Base-by-base conservation (phyloP, 306 rosid genomes). In the Cicer bijugum region DNA sequence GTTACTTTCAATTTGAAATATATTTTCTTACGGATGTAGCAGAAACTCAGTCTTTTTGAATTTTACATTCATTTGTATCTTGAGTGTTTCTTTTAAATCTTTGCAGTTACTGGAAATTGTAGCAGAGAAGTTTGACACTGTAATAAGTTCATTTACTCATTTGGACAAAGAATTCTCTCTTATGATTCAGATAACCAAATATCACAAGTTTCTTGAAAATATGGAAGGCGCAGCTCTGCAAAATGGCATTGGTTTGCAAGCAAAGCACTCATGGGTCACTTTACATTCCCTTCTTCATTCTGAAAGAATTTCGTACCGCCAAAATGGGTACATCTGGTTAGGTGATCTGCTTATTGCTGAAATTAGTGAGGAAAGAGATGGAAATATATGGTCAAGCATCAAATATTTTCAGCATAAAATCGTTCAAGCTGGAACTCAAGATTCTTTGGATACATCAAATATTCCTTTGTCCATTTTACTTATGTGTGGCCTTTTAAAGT, bases 241-340 rank as follows among this genome's bases (percentile, higher is more conserved):
- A 84, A 92, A 89, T 78, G 93, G 86, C 79, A 87, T 81, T 78
- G 87, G 82, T 84, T 79, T 84, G 86, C 82, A 85, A 76, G 91
- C 88, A 47, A 86, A 89, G 72, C 89, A 85, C 38, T 77, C 97
- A 37, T 95, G 99, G 97, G 83, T 90, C 75, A 86, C 92, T 82
- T 84, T 95, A 71, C 97, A 95, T 87, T 91, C 99, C 48, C 97
- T 95, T 78, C 88, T 91, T 81, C 99, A 95, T 85, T 95, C 99
- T 55, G 97, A 87, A 60, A 90, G 92, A 85, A 82, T 80, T 52
- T 72, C 99, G 33, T 95, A 89, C 83, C 96, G 91, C 70, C 89
- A 87, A 73, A 91, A 90, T 85, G 97, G 93, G 43, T 86, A 91
- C 75, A 82, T 88, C 81, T 95, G 99, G 99, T 88, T 95, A 75